Conservation (phyloP, 106 monocot genomes). For the Platanthera guangdongensis region DNA sequence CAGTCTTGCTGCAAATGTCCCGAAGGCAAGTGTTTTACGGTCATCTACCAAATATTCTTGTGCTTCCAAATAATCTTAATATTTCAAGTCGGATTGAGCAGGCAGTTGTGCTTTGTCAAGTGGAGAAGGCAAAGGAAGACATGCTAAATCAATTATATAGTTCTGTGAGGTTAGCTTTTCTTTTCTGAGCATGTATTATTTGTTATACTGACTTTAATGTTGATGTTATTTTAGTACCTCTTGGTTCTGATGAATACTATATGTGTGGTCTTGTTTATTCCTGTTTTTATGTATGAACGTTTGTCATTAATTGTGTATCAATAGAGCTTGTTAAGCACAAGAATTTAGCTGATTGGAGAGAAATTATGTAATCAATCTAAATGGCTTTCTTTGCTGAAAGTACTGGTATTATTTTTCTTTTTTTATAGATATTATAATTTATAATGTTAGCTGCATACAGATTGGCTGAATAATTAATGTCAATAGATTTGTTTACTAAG, state of each 20-base stretch:
- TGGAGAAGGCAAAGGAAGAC: conserved; percentile 98
- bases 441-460: neutral
- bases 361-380: neutral
- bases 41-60: neutral
- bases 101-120: conserved; percentile 94
- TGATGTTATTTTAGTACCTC: neutral
- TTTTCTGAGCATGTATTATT: neutral
- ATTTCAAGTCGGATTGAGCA: conserved; percentile 23
- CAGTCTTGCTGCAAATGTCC: conserved; percentile 96
- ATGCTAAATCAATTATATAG: conserved; percentile 98
- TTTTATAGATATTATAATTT: neutral
- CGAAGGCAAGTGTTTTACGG: conserved; percentile 39
- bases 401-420: neutral
- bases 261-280: neutral
- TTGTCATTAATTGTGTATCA: neutral
- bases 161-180: conserved; percentile 54
- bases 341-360: neutral
- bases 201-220: neutral
- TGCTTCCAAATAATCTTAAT: neutral
- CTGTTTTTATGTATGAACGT: neutral
- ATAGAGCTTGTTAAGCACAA: neutral
- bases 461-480: neutral
- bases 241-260: neutral
- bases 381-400: neutral
- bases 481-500: neutral